Base-by-base conservation (phyloP, 2,329 filamentous ascomycete genomes). In the Pseudogymnoascus sp. region DNA sequence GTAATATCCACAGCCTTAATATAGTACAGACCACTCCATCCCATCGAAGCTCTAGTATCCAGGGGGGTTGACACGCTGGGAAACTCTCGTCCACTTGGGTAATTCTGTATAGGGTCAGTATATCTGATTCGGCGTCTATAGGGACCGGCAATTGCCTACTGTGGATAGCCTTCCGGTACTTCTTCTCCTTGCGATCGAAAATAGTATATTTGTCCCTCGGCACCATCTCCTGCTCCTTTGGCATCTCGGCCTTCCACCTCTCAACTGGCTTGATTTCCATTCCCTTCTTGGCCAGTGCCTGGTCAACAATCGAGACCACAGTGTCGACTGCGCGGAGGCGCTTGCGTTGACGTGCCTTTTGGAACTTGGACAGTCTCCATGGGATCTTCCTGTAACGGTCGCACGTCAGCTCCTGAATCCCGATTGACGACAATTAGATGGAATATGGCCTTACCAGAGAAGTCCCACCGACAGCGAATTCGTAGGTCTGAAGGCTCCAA, bases 181-280 rank as follows among this genome's bases (percentile, higher is more conserved):
- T 87, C 85, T 92, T 96, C 75, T 90, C 92, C 77, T 97, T 97
- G 70, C 92, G 87, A 77, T 96, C 93, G 77, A 97, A 99, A 72
- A 99, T 89, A 28, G 91, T 96, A 79, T 99, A 99, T 79, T 99
- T 99, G 79, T 99, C 94, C 77, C 85, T 89, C 56, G 94, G 89
- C 75, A 96, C 75, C 94, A 99, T 99, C 81, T 97, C 92, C 72
- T 86, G 83, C 82, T 99, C 94, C 25, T 86, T 89, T 21, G 94
- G 94, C 94, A 99, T 99, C 77, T 96, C 91, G 38, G 83, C 82
- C 81, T 94, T 96, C 94, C 94, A 99, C 73, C 87, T 80, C 75
- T 96, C 89, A 64, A 99, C 81, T 62, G 90, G 82, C 77, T 91
- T 91, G 63, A 84, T 83, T 65, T 86, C 84, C 72, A 86, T 81